Evolutionary conservation across 371 early-diverging fungal species (phyloP).

Genomic region (Mortierella sp.): DNA sequence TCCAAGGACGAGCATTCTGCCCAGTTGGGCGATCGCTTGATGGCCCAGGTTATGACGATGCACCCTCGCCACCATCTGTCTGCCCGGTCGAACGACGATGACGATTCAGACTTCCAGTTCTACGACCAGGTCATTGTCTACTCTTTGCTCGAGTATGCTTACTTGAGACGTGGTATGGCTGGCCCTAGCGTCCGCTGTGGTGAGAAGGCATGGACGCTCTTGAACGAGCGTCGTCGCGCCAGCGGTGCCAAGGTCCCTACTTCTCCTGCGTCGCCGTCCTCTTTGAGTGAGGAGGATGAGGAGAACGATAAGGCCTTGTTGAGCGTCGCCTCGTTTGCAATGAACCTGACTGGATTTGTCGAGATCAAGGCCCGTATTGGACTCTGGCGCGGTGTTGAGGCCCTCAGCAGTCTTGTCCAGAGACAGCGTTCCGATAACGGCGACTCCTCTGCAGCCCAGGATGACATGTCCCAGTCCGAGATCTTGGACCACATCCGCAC

Average conservation of each 20-base stretch:
- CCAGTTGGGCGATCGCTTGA: slow-evolving; percentile 45
- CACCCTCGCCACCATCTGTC: slow-evolving; percentile 48
- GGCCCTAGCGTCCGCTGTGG: slow-evolving; percentile 55
- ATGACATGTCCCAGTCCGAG: slow-evolving; percentile 39
- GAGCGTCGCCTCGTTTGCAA: slow-evolving; percentile 47
- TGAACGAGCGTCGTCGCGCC: slow-evolving; percentile 48
- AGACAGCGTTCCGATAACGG: slow-evolving; percentile 5
- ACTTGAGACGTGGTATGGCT: slow-evolving; percentile 52
- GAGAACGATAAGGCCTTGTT: slow-evolving; percentile 34
- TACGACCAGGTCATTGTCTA: slow-evolving; percentile 56
- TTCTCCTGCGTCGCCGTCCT: neutral
- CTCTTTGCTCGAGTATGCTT: slow-evolving; percentile 52
- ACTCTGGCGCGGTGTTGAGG: slow-evolving; percentile 52
- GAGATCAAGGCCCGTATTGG: slow-evolving; percentile 58
- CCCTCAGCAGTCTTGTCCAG: slow-evolving; percentile 32
- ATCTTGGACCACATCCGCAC: slow-evolving; percentile 55
- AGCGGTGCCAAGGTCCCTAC: slow-evolving; percentile 19
- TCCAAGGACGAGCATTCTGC: slow-evolving; percentile 45
- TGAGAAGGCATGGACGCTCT: slow-evolving; percentile 52
- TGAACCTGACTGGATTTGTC: slow-evolving; percentile 55
- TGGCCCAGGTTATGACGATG: slow-evolving; percentile 52
- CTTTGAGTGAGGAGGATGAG: slow-evolving; percentile 19
- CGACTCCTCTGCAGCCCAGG: slow-evolving; percentile 3
- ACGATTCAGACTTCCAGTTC: slow-evolving; percentile 46
- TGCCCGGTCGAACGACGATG: slow-evolving; percentile 9